Percentiles rank a stretch among this genome's conserved stretches.
Conservation (phyloP, 108 stramenopile species). For the Conticribra weissflogii region DNA sequence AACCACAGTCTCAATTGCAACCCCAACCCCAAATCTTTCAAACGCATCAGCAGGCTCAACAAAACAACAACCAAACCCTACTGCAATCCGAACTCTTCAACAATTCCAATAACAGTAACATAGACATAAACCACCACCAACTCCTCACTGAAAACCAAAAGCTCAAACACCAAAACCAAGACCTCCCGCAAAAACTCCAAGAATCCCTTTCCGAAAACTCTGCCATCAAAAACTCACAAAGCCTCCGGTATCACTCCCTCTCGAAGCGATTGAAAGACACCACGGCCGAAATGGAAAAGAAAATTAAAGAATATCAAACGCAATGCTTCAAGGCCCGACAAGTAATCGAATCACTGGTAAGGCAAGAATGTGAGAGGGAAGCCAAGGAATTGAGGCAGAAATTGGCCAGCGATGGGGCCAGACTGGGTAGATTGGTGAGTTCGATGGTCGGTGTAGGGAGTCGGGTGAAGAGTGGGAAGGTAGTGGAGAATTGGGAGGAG, state of each 20-base stretch:
- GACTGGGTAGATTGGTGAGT: constrained; percentile 73
- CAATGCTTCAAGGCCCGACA: background rate
- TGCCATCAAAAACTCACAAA: constrained; percentile 75
- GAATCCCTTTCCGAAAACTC: constrained; percentile 40
- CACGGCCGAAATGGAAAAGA: constrained; percentile 22
- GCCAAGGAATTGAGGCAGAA: constrained; percentile 64
- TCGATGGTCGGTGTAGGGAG: constrained; percentile 59
- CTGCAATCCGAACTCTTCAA: too few relatives aligned
- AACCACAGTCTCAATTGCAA: too few relatives aligned
- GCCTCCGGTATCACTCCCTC: constrained; percentile 63
- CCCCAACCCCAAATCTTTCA: too few relatives aligned
- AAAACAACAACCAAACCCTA: too few relatives aligned
- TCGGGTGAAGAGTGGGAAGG: constrained; percentile 70
- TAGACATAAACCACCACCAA: background rate
- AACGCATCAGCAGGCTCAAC: too few relatives aligned
- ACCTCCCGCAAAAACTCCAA: constrained; percentile 26
- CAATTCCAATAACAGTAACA: too few relatives aligned
- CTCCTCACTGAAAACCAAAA: constrained; percentile 5
- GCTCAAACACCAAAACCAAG: background rate
- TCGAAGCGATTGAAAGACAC: constrained; percentile 49
- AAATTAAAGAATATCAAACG: constrained; percentile 7
- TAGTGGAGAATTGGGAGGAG: constrained; percentile 82
- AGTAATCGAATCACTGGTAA: constrained; percentile 66
- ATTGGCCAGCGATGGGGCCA: constrained; percentile 78
- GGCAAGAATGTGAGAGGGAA: constrained; percentile 56